Conservation (phyloP, 352 stramenopile genomes). For the Pythium monospermum region DNA sequence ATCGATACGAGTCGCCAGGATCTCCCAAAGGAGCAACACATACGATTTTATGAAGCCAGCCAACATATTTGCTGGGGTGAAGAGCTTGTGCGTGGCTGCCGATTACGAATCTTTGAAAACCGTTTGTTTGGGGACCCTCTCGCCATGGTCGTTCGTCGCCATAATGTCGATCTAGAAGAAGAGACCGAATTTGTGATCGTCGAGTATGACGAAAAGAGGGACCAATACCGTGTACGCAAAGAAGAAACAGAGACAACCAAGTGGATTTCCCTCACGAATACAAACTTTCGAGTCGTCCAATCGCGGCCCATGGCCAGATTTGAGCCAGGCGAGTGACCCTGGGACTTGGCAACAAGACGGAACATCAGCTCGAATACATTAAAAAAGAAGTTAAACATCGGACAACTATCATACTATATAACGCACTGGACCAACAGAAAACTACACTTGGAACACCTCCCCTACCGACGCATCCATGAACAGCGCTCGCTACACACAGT, state of each 20-base stretch:
- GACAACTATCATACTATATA: too few species aligned
- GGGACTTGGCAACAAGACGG: too few species aligned
- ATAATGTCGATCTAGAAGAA: slow-evolving; percentile 34
- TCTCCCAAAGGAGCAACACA: slow-evolving; percentile 11
- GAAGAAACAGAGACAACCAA: slow-evolving; percentile 32
- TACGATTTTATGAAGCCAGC: slow-evolving; percentile 57
- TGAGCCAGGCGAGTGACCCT: too few species aligned
- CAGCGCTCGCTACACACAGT: neutral
- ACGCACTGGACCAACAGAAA: too few species aligned
- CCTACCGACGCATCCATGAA: too few species aligned
- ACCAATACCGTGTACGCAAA: slow-evolving; percentile 42
- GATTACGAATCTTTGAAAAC: slow-evolving; percentile 38
- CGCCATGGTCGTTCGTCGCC: slow-evolving; percentile 25
- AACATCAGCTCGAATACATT: too few species aligned
- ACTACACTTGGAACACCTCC: too few species aligned
- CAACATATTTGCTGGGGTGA: slow-evolving; percentile 67
- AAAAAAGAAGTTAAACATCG: too few species aligned
- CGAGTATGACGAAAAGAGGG: slow-evolving; percentile 30
- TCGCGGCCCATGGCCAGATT: slow-evolving; percentile 30
- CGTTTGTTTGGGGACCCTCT: slow-evolving; percentile 38
- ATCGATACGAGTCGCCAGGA: slow-evolving; percentile 6
- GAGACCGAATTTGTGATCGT: slow-evolving; percentile 54
- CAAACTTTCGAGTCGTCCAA: slow-evolving; percentile 34
- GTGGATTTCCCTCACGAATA: slow-evolving; percentile 51
- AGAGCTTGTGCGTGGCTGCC: slow-evolving; percentile 45